Percentiles rank a stretch among this genome's conserved stretches.
Conservation (phyloP, 2,329 filamentous ascomycete species). For the Trichoderma sp. region DNA sequence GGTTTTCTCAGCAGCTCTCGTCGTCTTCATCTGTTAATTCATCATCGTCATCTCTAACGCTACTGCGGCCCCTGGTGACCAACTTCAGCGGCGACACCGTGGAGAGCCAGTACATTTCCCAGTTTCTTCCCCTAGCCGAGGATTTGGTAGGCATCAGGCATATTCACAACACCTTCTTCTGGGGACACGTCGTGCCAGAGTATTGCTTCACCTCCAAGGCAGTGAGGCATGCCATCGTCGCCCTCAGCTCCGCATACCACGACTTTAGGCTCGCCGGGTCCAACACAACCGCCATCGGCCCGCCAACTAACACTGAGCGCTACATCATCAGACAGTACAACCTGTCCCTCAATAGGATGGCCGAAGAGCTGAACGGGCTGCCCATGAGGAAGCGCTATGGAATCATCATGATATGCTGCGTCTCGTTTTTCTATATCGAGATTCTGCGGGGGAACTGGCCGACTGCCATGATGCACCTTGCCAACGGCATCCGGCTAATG, state of each 20-base stretch:
- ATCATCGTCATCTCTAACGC: background rate
- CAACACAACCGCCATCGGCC: conserved; percentile 19
- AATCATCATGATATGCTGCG: conserved; percentile 33
- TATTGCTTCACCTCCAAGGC: conserved; percentile 31
- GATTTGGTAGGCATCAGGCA: conserved; percentile 30
- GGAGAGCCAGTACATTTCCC: conserved; percentile 37
- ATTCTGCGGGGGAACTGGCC: conserved; percentile 28
- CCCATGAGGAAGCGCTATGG: conserved; percentile 21
- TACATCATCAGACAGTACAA: conserved; percentile 41
- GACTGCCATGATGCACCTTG: conserved; percentile 29
- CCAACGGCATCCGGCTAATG: conserved; percentile 33
- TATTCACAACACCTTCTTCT: conserved; percentile 30
- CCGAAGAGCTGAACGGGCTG: conserved; percentile 19
- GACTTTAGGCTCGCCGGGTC: conserved; percentile 24
- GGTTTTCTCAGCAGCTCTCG: conserved; percentile 14
- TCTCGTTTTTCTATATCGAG: conserved; percentile 33
- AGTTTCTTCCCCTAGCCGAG: conserved; percentile 32
- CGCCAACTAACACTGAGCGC: conserved; percentile 31
- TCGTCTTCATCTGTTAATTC: conserved; percentile 1
- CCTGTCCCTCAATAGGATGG: conserved; percentile 35
- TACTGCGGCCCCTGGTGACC: conserved; percentile 33
- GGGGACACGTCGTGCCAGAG: conserved; percentile 31
- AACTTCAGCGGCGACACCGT: conserved; percentile 35
- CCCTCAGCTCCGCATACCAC: conserved; percentile 33
- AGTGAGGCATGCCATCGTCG: conserved; percentile 35